A percentile compares a stretch with the other conserved stretches of the same genome.
Evolutionary conservation across 306 rosid genomes (phyloP).

Genomic region (Parietaria judaica): DNA sequence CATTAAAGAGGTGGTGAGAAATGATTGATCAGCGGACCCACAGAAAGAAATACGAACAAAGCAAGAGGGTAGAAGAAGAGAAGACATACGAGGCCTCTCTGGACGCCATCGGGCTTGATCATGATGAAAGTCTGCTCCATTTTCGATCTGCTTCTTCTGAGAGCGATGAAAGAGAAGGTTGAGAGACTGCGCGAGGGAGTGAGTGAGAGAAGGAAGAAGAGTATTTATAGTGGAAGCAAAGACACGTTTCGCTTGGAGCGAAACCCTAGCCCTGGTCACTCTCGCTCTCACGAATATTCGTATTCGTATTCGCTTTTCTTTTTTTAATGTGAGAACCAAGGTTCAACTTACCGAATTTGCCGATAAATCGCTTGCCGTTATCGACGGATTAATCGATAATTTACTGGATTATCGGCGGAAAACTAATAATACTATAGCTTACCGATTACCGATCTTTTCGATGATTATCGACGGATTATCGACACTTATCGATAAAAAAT

Average conservation of each 20-base stretch:
- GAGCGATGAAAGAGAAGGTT: neutral
- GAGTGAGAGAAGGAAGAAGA: neutral
- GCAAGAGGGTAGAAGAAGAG: neutral
- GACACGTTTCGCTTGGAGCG: neutral
- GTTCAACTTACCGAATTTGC: neutral
- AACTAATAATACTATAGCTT: too few species aligned
- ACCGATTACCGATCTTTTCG: too few species aligned
- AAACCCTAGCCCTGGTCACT: slow-evolving; percentile 24
- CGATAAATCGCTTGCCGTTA: too few species aligned
- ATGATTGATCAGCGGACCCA: neutral
- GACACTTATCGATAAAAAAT: too few species aligned
- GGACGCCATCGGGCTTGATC: slow-evolving; percentile 94
- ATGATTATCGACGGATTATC: too few species aligned
- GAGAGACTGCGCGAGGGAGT: neutral
- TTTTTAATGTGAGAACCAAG: too few species aligned
- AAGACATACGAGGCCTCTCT: slow-evolving; percentile 65
- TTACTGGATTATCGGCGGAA: too few species aligned
- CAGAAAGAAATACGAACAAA: slow-evolving; percentile 2
- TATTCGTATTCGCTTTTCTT: neutral
- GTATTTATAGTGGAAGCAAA: slow-evolving; percentile 1
- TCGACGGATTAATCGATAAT: too few species aligned
- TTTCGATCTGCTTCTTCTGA: neutral
- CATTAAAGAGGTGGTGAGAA: neutral
- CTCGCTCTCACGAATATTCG: slow-evolving; percentile 22
- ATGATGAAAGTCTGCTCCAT: slow-evolving; percentile 86